Percentiles rank a stretch among this genome's conserved stretches.
These are phyloP conservation scores for Penicillium mononematosum DNA, from an alignment of 495 filamentous ascomycete species.

Conservation along the genomic window DNA sequence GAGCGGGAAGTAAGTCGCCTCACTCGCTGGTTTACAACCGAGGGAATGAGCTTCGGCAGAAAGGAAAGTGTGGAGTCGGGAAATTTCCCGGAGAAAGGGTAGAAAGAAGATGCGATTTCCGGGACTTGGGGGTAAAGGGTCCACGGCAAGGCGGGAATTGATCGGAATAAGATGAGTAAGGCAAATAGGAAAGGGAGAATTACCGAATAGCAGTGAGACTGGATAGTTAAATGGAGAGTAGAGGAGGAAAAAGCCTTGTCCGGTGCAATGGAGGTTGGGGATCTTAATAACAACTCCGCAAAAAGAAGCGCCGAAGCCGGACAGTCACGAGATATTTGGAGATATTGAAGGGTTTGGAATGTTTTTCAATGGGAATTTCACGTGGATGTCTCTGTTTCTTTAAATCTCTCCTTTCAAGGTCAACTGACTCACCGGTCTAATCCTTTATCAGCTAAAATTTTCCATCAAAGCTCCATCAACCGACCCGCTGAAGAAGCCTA, in stretches of 20 bases:
- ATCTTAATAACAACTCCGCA: constrained; percentile 23
- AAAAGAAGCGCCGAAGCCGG: constrained; percentile 42
- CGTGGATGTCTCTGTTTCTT: constrained; percentile 1
- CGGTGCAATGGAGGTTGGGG: constrained; percentile 16
- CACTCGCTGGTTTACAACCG: constrained; percentile 26
- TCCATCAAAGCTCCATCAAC: constrained; percentile 11
- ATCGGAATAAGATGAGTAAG: constrained; percentile 8
- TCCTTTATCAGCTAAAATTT: constrained; percentile 8
- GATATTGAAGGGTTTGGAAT: background rate
- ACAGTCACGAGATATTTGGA: constrained; percentile 26
- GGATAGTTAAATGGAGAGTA: constrained; percentile 9
- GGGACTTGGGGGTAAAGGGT: constrained; percentile 11
- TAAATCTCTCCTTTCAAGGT: background rate
- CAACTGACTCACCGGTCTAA: constrained; percentile 12
- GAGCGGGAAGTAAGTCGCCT: constrained; percentile 6
- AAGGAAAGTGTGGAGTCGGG: constrained; percentile 29
- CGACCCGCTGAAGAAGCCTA: constrained; percentile 19
- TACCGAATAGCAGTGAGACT: constrained; percentile 16
- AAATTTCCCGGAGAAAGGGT: constrained; percentile 7
- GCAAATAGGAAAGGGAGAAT: constrained; percentile 20
- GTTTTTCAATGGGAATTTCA: background rate
- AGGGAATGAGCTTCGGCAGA: constrained; percentile 35
- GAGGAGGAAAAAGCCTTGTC: constrained; percentile 39
- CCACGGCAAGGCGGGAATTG: constrained; percentile 34
- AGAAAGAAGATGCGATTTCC: constrained; percentile 5